Percentiles rank a stretch among this genome's conserved stretches.
phyloP scores from a whole-genome alignment of 139 green algal genomes.

The Volvox africanus region DNA sequence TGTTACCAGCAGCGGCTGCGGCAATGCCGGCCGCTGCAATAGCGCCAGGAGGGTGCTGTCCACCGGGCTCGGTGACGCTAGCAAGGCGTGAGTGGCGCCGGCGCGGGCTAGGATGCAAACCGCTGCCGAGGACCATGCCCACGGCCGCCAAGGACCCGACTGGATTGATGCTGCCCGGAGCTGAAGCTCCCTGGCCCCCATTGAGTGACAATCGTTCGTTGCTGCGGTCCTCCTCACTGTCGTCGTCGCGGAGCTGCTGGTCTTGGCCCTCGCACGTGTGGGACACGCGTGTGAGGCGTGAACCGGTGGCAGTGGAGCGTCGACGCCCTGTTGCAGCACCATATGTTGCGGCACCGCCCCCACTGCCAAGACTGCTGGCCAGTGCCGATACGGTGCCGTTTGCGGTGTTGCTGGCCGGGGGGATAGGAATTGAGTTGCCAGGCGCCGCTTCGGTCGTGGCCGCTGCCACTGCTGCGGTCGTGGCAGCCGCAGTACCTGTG shows the following conservation, averaged over 20 bases:
- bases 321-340: neutral
- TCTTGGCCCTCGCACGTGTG: slow-evolving; percentile 29
- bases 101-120: slow-evolving; percentile 16
- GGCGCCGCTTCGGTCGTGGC: neutral
- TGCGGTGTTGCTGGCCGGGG: neutral
- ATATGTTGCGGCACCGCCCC: neutral
- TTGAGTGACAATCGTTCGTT: neutral
- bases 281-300: slow-evolving; percentile 33
- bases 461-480: neutral
- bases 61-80: slow-evolving; percentile 21
- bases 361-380: neutral
- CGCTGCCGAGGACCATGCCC: neutral
- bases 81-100: slow-evolving; percentile 23
- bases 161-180: neutral
- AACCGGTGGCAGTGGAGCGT: slow-evolving; percentile 41
- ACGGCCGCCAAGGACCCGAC: neutral
- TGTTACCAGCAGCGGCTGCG: neutral
- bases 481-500: neutral
- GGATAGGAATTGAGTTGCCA: neutral
- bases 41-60: neutral
- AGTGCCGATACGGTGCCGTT: neutral
- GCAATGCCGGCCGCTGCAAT: neutral
- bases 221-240: slow-evolving; percentile 21
- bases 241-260: neutral
- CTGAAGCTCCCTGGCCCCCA: neutral